A percentile compares a stretch with the other conserved stretches of the same genome.
phyloP scores from a whole-genome alignment of 495 filamentous ascomycete species.

The Paragyromitra xinjiangensis region DNA sequence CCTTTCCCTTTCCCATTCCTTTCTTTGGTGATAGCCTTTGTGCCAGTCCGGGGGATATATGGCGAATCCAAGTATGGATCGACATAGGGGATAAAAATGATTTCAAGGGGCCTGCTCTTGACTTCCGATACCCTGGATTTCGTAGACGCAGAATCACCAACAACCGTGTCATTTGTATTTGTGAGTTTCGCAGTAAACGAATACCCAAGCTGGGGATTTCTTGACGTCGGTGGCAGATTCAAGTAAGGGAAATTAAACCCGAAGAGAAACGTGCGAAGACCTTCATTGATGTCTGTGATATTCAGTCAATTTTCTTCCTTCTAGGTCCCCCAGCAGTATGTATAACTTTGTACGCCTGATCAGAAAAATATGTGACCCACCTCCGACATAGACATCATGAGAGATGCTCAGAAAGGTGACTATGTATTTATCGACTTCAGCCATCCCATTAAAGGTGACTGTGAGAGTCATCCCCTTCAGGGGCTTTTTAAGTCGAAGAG shows the following conservation, averaged over 20 bases:
- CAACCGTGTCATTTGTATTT: background rate
- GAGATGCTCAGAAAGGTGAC: constrained; percentile 51
- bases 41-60: constrained; percentile 21
- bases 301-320: constrained; percentile 14
- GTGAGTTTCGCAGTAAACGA: constrained; percentile 53
- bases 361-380: constrained; percentile 28
- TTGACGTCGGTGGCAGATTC: constrained; percentile 56
- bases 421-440: constrained; percentile 46
- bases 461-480: constrained; percentile 52
- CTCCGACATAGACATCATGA: constrained; percentile 49
- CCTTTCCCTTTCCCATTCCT: constrained; percentile 45
- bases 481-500: constrained; percentile 52
- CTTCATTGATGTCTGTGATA: constrained; percentile 50
- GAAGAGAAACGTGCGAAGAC: constrained; percentile 55
- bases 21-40: constrained; percentile 17
- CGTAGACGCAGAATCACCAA: constrained; percentile 24
- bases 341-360: constrained; percentile 1
- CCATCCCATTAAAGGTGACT: constrained; percentile 51
- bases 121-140: constrained; percentile 33
- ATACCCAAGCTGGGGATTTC: constrained; percentile 52
- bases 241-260: constrained; percentile 56
- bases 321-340: background rate
- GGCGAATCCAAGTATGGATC: constrained; percentile 53
- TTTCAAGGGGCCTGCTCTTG: constrained; percentile 53
- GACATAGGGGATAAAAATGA: constrained; percentile 57